Evolutionary conservation across 345 rosid species (phyloP).

Genomic region (Syzygium aromaticum): DNA sequence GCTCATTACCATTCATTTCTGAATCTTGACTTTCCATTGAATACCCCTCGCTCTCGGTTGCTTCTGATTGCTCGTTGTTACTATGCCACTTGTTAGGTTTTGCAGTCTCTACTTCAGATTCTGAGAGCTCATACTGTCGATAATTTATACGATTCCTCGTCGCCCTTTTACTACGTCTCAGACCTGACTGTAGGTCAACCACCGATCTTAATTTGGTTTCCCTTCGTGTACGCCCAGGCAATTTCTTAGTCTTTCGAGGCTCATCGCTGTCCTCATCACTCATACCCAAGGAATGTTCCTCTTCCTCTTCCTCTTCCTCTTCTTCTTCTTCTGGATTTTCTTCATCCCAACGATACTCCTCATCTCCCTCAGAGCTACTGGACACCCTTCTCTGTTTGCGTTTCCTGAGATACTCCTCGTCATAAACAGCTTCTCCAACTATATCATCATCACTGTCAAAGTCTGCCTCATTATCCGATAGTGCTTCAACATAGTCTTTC

Average conservation of each 20-base stretch:
- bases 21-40: slow-evolving; percentile 57
- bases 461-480: slow-evolving; percentile 83
- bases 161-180: slow-evolving; percentile 93
- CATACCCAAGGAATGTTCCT: slow-evolving; percentile 61
- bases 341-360: slow-evolving; percentile 85
- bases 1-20: slow-evolving; percentile 42
- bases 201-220: slow-evolving; percentile 71
- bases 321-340: slow-evolving; percentile 83
- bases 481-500: slow-evolving; percentile 71
- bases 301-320: slow-evolving; percentile 79
- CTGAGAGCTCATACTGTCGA: slow-evolving; percentile 73
- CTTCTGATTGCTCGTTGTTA: slow-evolving; percentile 49
- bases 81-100: slow-evolving; percentile 44
- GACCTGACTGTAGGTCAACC: slow-evolving; percentile 66
- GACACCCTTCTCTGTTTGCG: slow-evolving; percentile 66
- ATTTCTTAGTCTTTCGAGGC: slow-evolving; percentile 57
- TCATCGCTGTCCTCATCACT: slow-evolving; percentile 77
- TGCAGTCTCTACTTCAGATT: slow-evolving; percentile 67
- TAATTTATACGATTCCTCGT: slow-evolving; percentile 68
- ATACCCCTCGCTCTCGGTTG: slow-evolving; percentile 51
- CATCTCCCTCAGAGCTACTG: slow-evolving; percentile 97
- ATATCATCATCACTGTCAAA: slow-evolving; percentile 95
- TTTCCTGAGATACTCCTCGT: slow-evolving; percentile 89
- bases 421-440: slow-evolving; percentile 97
- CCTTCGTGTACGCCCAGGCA: slow-evolving; percentile 61